phyloP scores from a whole-genome alignment of 2,329 filamentous ascomycete species.

The Aspergillus ochraceoroseus region DNA sequence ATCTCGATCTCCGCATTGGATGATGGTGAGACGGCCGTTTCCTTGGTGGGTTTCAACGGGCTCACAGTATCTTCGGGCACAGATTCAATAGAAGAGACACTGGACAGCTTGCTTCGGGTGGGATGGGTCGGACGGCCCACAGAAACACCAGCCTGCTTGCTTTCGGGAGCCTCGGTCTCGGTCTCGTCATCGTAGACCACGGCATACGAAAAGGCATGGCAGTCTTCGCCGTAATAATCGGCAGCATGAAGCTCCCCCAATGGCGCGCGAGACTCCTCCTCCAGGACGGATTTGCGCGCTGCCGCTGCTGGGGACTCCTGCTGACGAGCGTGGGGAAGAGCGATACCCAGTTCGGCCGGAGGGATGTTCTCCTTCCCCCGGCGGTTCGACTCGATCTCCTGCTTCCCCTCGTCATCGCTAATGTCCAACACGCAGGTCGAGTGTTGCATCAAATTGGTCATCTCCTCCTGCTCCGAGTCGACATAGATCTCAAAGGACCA shows the following conservation, averaged over 20 bases:
- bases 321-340: conserved; percentile 47
- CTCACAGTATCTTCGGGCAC: conserved; percentile 23
- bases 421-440: conserved; percentile 82
- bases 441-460: conserved; percentile 90
- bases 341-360: conserved; percentile 57
- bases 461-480: conserved; percentile 82
- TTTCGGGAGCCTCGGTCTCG: conserved; percentile 14
- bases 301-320: conserved; percentile 22
- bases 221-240: conserved; percentile 64
- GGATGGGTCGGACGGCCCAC: conserved; percentile 11
- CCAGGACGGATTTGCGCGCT: conserved; percentile 50
- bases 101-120: conserved; percentile 21
- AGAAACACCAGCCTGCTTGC: conserved; percentile 16
- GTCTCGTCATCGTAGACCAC: conserved; percentile 56
- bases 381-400: conserved; percentile 42
- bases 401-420: conserved; percentile 71
- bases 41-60: conserved; percentile 32
- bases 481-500: conserved; percentile 97
- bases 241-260: conserved; percentile 62
- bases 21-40: conserved; percentile 47
- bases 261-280: conserved; percentile 61
- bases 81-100: conserved; percentile 27
- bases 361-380: conserved; percentile 92
- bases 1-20: conserved; percentile 57
- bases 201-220: conserved; percentile 58